phyloP scores from a whole-genome alignment of 192 early-diverging fungal genomes.

The Cladochytrium replicatum region DNA sequence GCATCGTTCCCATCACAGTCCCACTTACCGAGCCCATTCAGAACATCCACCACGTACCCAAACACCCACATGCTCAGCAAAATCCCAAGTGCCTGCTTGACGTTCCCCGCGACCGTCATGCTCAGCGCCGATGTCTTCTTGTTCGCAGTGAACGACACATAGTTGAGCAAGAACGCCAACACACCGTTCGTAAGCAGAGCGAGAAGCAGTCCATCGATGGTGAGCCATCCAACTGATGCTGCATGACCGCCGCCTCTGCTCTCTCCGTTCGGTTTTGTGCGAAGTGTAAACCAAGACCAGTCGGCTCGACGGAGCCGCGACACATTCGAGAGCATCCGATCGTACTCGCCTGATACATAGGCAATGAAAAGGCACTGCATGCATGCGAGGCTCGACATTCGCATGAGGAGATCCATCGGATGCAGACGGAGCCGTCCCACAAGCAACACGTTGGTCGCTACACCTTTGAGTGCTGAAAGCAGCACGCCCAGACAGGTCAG shows the following conservation, averaged over 20 bases:
- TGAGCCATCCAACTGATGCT: too few relatives aligned
- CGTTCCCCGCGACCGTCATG: conserved; percentile 67
- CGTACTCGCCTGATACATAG: conserved; percentile 60
- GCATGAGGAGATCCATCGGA: conserved; percentile 68
- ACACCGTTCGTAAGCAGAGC: conserved; percentile 66
- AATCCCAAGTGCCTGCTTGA: conserved; percentile 66
- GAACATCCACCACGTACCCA: conserved; percentile 42
- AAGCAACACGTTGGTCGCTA: conserved; percentile 71
- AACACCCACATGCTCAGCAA: conserved; percentile 50
- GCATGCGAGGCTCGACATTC: conserved; percentile 69
- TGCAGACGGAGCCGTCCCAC: conserved; percentile 70
- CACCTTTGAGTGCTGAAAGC: conserved; percentile 70
- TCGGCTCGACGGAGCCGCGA: too few relatives aligned
- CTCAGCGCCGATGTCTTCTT: conserved; percentile 75
- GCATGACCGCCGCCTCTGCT: too few relatives aligned
- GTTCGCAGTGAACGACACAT: conserved; percentile 80
- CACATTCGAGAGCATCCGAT: too few relatives aligned
- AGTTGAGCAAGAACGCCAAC: conserved; percentile 79
- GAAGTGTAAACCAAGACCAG: too few relatives aligned
- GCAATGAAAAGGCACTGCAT: conserved; percentile 60
- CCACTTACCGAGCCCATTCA: conserved; percentile 48
- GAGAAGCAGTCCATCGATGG: conserved; percentile 10
- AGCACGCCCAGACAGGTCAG: conserved; percentile 70
- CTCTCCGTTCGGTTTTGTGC: too few relatives aligned
- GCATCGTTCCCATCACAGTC: conserved; percentile 42